A percentile compares a stretch with the other conserved stretches of the same genome.
phyloP scores from a whole-genome alignment of 2,329 filamentous ascomycete genomes.

The Aureobasidium namibiae region DNA sequence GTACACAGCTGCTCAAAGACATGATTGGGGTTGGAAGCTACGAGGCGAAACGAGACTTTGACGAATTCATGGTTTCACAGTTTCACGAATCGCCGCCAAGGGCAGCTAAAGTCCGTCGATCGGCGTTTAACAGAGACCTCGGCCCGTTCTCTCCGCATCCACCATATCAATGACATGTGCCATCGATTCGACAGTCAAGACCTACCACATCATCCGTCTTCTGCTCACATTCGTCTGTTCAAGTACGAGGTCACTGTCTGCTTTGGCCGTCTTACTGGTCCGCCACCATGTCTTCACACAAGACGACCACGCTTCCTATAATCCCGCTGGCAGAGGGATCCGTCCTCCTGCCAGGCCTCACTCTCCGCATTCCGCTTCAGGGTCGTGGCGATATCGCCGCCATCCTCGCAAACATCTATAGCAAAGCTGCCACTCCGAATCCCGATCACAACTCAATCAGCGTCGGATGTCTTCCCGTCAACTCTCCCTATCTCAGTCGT shows the following conservation, averaged over 20 bases:
- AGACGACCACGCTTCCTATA: constrained; percentile 49
- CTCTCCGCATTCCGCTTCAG: constrained; percentile 74
- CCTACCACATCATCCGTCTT: background rate
- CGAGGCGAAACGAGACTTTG: background rate
- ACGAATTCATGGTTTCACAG: background rate
- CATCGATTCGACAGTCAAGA: background rate
- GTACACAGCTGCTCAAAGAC: background rate
- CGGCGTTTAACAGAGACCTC: constrained; percentile 5
- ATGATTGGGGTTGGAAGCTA: background rate
- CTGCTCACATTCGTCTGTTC: background rate
- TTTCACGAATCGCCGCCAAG: background rate
- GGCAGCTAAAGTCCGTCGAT: background rate
- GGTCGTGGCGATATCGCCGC: constrained; percentile 82
- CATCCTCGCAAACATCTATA: constrained; percentile 77
- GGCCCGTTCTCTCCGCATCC: constrained; percentile 5
- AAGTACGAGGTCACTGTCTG: background rate
- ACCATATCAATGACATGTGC: constrained; percentile 4
- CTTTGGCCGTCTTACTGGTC: background rate
- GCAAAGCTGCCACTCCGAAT: constrained; percentile 58
- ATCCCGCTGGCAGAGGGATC: constrained; percentile 73
- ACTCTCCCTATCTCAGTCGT: constrained; percentile 62
- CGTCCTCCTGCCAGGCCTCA: constrained; percentile 77
- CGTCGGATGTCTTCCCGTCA: constrained; percentile 80
- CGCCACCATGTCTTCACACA: constrained; percentile 11
- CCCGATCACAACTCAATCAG: constrained; percentile 60